Conservation (phyloP, 768 basidiomycete genomes). For the Terana coerulea region DNA sequence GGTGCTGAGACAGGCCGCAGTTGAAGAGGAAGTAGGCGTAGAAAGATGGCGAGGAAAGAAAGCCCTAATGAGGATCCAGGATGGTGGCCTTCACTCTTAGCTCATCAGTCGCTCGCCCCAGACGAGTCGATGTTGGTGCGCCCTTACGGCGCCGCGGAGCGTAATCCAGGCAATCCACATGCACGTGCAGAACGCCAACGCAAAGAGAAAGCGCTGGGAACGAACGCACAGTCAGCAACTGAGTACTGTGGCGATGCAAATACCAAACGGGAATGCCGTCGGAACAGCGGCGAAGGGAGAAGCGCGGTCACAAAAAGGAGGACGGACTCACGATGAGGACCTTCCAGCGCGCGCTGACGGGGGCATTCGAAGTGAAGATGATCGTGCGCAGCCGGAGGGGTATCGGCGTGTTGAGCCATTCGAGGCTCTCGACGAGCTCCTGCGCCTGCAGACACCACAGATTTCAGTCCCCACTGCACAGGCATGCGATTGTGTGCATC, state of each 20-base stretch:
- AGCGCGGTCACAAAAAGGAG: neutral
- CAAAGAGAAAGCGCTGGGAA: slow-evolving; percentile 40
- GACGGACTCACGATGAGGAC: slow-evolving; percentile 44
- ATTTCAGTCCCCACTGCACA: neutral
- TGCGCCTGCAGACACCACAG: slow-evolving; percentile 45
- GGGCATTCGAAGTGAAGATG: slow-evolving; percentile 69
- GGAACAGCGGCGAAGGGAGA: neutral
- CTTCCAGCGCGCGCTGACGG: slow-evolving; percentile 73
- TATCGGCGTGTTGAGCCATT: slow-evolving; percentile 77
- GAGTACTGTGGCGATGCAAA: neutral
- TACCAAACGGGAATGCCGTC: no score
- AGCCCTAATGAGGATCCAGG: neutral
- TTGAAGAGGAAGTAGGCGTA: no score
- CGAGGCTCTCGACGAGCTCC: slow-evolving; percentile 56
- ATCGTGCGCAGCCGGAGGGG: slow-evolving; percentile 71
- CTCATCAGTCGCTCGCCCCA: slow-evolving; percentile 82
- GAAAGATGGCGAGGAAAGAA: neutral
- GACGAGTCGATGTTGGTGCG: slow-evolving; percentile 69
- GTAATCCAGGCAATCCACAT: slow-evolving; percentile 59
- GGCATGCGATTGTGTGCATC: slow-evolving; percentile 11
- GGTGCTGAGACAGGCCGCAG: no score
- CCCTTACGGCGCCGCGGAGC: slow-evolving; percentile 63
- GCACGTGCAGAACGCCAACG: slow-evolving; percentile 53
- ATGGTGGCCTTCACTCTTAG: slow-evolving; percentile 29
- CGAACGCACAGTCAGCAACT: neutral